phyloP scores from a whole-genome alignment of 805 yeast genomes.

The Candida schatavii region DNA sequence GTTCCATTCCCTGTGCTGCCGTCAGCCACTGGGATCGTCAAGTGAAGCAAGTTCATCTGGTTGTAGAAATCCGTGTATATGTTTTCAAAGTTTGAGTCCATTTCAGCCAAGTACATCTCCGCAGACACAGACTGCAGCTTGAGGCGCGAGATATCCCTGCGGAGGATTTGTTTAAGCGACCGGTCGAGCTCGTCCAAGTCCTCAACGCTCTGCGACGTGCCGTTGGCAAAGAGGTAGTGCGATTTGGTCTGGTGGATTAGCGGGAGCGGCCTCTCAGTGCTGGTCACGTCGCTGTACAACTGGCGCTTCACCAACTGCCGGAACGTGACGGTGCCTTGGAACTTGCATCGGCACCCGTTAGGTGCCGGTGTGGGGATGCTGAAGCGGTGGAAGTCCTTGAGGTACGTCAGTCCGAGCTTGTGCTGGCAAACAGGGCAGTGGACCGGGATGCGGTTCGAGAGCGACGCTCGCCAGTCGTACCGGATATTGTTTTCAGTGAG shows the following conservation, averaged over 20 bases:
- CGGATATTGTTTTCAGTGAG: conserved; percentile 1
- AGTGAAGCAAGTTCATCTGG: not conserved
- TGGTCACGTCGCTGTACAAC: not conserved
- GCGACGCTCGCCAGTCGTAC: not conserved
- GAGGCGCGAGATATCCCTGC: not conserved
- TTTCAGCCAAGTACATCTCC: not conserved
- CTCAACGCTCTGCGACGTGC: not conserved
- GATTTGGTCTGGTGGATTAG: conserved; percentile 2
- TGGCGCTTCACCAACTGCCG: conserved; percentile 1
- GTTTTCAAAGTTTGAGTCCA: not conserved
- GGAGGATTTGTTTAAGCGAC: not conserved
- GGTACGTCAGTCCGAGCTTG: not conserved
- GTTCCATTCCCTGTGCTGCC: no score
- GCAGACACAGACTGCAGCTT: not conserved
- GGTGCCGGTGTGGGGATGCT: not conserved
- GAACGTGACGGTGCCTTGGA: conserved; percentile 3
- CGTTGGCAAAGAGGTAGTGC: not conserved
- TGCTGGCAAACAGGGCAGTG: conserved; percentile 4
- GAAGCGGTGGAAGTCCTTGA: conserved; percentile 1
- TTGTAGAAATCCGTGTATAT: not conserved
- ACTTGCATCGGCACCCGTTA: conserved; percentile 3
- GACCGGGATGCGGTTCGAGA: not conserved
- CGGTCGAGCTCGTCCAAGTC: conserved; percentile 1
- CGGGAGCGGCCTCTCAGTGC: conserved; percentile 1
- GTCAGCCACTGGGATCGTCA: not conserved